These are phyloP conservation scores for Trichoderma arundinaceum DNA, from an alignment of 2,329 filamentous ascomycete genomes.

Conservation along the genomic window DNA sequence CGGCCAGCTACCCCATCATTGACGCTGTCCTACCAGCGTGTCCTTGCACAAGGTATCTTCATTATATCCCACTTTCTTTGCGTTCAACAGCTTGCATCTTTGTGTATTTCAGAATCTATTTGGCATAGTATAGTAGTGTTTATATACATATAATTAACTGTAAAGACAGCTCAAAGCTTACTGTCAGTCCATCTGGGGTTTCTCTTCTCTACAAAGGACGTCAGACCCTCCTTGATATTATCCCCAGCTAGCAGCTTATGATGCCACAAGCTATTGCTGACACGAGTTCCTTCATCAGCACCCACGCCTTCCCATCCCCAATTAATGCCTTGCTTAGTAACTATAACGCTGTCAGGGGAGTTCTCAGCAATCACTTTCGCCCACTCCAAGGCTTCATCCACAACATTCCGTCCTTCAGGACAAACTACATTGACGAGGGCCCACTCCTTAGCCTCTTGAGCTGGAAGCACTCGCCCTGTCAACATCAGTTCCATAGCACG, in stretches of 20 bases:
- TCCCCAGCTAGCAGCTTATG: neutral
- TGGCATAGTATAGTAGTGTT: neutral
- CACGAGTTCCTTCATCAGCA: neutral
- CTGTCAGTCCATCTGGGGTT: conserved; percentile 16
- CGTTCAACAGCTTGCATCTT: neutral
- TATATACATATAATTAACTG: neutral
- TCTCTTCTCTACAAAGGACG: conserved; percentile 21
- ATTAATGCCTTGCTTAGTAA: conserved; percentile 2
- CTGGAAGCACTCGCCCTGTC: conserved; percentile 52
- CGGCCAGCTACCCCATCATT: too few relatives aligned
- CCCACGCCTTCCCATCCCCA: neutral
- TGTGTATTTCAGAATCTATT: neutral
- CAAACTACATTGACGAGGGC: conserved; percentile 29
- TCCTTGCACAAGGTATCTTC: neutral
- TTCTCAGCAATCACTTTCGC: conserved; percentile 18
- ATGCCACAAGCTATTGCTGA: neutral
- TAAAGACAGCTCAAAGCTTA: conserved; percentile 4
- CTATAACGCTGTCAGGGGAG: conserved; percentile 14
- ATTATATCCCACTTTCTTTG: neutral
- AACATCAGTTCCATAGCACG: conserved; percentile 57
- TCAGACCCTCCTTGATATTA: conserved; percentile 19
- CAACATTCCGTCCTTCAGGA: neutral
- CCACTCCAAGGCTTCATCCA: conserved; percentile 20
- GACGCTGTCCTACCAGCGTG: too few relatives aligned
- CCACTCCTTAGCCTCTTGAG: conserved; percentile 44